A percentile compares a stretch with the other conserved stretches of the same genome.
Evolutionary conservation across 2,329 filamentous ascomycete genomes (phyloP).

Genomic region (Pseudofabraea citricarpa): DNA sequence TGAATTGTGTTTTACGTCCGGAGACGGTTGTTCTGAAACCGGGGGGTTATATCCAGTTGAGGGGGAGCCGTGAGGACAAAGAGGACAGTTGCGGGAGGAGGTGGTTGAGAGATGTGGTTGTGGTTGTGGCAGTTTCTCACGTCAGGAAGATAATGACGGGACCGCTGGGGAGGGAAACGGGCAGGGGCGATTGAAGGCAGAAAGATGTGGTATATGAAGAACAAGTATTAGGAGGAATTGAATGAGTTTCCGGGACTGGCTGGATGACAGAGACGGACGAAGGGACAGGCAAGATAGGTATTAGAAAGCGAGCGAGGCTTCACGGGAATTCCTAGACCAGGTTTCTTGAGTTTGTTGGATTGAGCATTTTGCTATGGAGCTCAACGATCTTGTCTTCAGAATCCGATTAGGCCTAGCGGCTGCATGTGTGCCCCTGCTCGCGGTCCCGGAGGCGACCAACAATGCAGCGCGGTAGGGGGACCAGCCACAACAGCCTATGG

Average conservation of each 20-base stretch:
- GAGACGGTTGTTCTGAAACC: constrained; percentile 17
- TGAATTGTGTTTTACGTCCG: constrained; percentile 27
- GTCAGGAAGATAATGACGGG: too few species aligned
- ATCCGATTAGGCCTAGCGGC: too few species aligned
- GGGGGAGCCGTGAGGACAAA: constrained; percentile 1
- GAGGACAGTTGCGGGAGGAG: constrained; percentile 3
- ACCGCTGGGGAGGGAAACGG: neutral
- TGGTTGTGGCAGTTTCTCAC: too few species aligned
- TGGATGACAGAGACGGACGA: neutral
- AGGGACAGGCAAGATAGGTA: neutral
- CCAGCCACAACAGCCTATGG: too few species aligned
- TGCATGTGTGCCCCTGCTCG: too few species aligned
- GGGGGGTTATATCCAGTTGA: constrained; percentile 11
- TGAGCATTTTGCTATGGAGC: constrained; percentile 2
- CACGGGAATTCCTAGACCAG: constrained; percentile 1
- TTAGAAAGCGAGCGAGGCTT: neutral
- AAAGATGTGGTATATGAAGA: constrained; percentile 4
- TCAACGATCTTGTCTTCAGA: constrained; percentile 1
- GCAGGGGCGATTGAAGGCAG: neutral
- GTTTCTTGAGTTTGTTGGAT: constrained; percentile 2
- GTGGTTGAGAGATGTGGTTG: constrained; percentile 6
- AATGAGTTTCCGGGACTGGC: neutral
- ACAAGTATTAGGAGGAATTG: constrained; percentile 2
- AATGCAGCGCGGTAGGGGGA: too few species aligned
- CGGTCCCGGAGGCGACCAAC: too few species aligned